These are phyloP conservation scores for Avena insularis DNA, from an alignment of 176 grass and related monocot genomes.

Conservation along the genomic window DNA sequence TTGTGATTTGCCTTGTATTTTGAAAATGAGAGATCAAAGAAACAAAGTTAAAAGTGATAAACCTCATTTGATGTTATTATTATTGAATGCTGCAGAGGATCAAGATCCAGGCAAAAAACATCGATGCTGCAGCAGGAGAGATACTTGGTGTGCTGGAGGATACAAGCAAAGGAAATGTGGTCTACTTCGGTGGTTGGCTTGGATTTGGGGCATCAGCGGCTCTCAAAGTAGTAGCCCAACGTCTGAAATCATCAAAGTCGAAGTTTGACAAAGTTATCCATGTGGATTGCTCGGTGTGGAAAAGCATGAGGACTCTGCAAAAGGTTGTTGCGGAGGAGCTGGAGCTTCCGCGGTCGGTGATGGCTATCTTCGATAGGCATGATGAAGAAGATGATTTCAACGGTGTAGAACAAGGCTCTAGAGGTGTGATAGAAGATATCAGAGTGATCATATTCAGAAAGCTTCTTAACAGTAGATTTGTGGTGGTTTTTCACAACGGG, in stretches of 20 bases:
- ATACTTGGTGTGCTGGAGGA: not conserved
- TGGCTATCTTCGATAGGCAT: not conserved
- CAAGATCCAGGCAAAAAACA: not conserved
- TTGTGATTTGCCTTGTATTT: too few species aligned
- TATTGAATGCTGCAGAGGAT: too few species aligned
- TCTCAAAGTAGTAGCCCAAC: not conserved
- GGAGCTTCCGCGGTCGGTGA: not conserved
- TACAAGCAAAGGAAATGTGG: not conserved
- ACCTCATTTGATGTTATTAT: not conserved
- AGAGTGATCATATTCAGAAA: rapidly evolving
- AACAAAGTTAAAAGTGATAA: not conserved
- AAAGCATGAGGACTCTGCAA: not conserved
- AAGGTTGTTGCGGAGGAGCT: not conserved
- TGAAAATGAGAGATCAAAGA: too few species aligned
- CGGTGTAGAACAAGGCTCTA: not conserved
- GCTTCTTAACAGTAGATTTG: rapidly evolving
- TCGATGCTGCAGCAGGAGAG: not conserved
- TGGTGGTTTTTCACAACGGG: not conserved
- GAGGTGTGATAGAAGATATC: not conserved
- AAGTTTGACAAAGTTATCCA: not conserved
- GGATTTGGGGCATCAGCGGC: not conserved
- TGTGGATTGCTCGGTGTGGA: not conserved
- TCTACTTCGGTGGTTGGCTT: not conserved
- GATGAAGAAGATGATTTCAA: not conserved
- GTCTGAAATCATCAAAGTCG: not conserved